Conservation (phyloP, 495 filamentous ascomycete genomes). For the Beverwykella pulmonaria region DNA sequence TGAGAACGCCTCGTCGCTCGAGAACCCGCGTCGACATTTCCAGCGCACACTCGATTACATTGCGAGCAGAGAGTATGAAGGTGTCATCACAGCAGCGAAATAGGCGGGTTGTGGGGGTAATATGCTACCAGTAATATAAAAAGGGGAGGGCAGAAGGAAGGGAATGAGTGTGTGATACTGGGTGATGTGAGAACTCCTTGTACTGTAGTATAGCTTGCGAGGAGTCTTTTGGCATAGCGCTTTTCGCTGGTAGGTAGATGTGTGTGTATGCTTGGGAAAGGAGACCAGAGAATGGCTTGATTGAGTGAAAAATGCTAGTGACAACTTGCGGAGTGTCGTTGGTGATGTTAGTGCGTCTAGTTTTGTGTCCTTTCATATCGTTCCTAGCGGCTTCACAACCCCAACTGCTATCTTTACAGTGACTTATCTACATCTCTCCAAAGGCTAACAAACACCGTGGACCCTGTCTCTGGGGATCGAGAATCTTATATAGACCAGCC, state of each 20-base stretch:
- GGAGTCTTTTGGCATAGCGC: neutral
- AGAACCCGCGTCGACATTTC: constrained; percentile 88
- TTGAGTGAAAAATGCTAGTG: no score
- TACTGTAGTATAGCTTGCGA: neutral
- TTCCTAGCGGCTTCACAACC: no score
- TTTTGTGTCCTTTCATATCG: no score
- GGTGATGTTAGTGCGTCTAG: no score
- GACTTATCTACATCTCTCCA: no score
- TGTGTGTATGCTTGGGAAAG: neutral
- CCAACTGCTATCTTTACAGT: no score
- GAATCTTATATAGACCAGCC: no score
- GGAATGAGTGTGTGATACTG: neutral
- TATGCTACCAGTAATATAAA: neutral
- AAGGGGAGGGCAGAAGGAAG: neutral
- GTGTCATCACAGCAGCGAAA: constrained; percentile 75
- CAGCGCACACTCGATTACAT: constrained; percentile 93
- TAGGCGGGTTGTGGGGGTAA: constrained; percentile 36
- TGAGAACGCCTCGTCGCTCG: constrained; percentile 76
- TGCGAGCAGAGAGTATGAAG: constrained; percentile 85
- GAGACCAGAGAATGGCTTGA: neutral
- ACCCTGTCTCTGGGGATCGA: no score
- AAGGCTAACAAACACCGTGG: no score
- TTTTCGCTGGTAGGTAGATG: neutral
- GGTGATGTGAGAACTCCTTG: neutral
- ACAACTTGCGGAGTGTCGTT: no score